Evolutionary conservation across 1,284 basidiomycete species (phyloP).

Genomic region (Cystobasidiaceae sp.): DNA sequence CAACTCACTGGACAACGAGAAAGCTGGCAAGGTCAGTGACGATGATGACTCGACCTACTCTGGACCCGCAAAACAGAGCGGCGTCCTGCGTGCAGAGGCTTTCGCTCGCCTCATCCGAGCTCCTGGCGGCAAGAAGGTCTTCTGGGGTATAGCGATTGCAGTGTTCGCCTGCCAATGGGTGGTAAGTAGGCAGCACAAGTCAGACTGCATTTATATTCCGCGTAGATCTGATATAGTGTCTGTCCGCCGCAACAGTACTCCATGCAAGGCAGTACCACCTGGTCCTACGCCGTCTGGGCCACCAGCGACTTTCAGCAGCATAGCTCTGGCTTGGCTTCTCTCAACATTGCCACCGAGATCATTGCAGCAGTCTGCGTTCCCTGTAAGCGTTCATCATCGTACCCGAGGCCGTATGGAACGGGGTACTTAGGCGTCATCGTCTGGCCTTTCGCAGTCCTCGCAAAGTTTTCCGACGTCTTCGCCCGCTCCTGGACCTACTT

Average conservation of each 20-base stretch:
- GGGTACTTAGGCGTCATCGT: too few species aligned
- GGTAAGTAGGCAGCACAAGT: not conserved
- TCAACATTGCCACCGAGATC: conserved; percentile 28
- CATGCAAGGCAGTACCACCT: conserved; percentile 29
- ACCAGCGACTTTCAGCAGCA: conserved; percentile 30
- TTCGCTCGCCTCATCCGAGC: conserved; percentile 6
- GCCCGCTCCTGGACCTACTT: conserved; percentile 27
- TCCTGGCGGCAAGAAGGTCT: conserved; percentile 9
- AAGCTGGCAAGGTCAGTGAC: not conserved
- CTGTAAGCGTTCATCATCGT: conserved; percentile 1
- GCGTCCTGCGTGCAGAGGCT: conserved; percentile 9
- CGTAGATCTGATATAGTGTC: not conserved
- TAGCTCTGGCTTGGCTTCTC: conserved; percentile 27
- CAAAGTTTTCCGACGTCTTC: conserved; percentile 29
- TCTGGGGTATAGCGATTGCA: conserved; percentile 14
- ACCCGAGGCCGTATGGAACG: too few species aligned
- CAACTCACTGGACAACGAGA: not conserved
- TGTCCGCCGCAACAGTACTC: not conserved
- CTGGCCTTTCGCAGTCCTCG: not conserved
- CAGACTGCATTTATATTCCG: not conserved
- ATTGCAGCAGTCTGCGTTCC: conserved; percentile 30
- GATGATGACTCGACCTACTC: too few species aligned
- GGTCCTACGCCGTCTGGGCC: conserved; percentile 28
- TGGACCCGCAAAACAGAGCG: conserved; percentile 8
- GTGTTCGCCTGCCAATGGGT: conserved; percentile 26